Percentiles rank a stretch among this genome's conserved stretches.
Conservation (phyloP, 345 rosid species). For the Populus simonii region DNA sequence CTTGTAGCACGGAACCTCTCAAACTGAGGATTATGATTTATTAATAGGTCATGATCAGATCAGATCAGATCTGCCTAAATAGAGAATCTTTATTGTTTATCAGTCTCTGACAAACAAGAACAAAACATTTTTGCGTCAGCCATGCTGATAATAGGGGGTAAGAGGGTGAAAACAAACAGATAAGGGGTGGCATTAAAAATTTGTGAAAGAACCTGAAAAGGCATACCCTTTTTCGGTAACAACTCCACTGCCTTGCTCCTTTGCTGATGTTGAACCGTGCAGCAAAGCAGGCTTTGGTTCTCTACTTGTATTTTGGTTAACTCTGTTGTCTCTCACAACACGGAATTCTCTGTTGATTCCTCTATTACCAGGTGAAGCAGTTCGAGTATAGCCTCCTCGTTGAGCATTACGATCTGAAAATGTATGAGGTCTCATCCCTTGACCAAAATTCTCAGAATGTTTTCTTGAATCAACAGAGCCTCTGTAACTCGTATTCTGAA, state of each 20-base stretch:
- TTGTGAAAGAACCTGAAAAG: not conserved
- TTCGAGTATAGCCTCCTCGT: slow-evolving; percentile 48
- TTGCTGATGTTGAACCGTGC: slow-evolving; percentile 30
- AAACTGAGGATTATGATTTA: not conserved
- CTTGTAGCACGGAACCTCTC: not conserved
- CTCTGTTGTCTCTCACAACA: slow-evolving; percentile 74
- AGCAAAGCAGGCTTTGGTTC: slow-evolving; percentile 44
- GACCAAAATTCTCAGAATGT: slow-evolving; percentile 33
- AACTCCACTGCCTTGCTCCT: slow-evolving; percentile 26
- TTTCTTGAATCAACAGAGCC: slow-evolving; percentile 39
- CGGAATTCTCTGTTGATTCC: slow-evolving; percentile 46
- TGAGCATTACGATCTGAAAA: slow-evolving; percentile 40
- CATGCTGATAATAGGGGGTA: not conserved
- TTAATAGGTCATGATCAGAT: not conserved
- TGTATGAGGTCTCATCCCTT: slow-evolving; percentile 27
- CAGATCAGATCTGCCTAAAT: not conserved
- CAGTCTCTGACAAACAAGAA: not conserved
- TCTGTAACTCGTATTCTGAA: slow-evolving; percentile 43
- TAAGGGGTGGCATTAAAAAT: not conserved
- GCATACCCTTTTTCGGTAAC: slow-evolving; percentile 51
- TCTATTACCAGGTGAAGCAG: slow-evolving; percentile 41
- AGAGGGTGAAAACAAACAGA: not conserved
- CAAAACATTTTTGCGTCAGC: not conserved
- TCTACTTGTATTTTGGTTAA: slow-evolving; percentile 38
- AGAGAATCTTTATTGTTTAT: not conserved